Conservation (phyloP, 108 stramenopile genomes). For the Seminavis robusta region DNA sequence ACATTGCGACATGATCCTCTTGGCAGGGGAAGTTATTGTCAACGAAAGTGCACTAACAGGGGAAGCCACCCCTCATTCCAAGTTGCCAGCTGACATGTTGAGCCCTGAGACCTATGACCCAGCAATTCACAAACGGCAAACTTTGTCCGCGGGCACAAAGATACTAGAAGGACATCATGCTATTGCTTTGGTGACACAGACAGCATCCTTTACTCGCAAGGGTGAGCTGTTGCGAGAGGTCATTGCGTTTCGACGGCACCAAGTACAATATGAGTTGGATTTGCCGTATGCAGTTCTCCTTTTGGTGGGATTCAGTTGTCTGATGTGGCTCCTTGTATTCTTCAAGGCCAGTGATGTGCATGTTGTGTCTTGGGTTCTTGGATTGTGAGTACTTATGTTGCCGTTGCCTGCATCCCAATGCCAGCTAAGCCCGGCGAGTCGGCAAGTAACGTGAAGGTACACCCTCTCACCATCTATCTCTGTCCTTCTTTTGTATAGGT, state of each 20-base stretch:
- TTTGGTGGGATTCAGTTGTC: slow-evolving; percentile 40
- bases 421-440: too few relatives aligned
- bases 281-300: slow-evolving; percentile 44
- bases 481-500: slow-evolving; percentile 41
- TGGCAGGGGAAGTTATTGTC: slow-evolving; percentile 33
- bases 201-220: slow-evolving; percentile 56
- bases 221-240: slow-evolving; percentile 60
- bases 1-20: slow-evolving; percentile 55
- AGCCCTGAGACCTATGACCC: slow-evolving; percentile 18
- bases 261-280: slow-evolving; percentile 65
- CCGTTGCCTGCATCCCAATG: too few relatives aligned
- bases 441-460: too few relatives aligned
- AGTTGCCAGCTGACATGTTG: slow-evolving; percentile 36
- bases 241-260: slow-evolving; percentile 53
- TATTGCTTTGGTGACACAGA: slow-evolving; percentile 45
- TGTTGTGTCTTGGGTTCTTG: too few relatives aligned
- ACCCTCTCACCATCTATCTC: too few relatives aligned
- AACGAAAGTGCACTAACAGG: slow-evolving; percentile 69
- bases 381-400: too few relatives aligned
- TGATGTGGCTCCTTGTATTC: slow-evolving; percentile 24
- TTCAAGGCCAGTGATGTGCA: slow-evolving; percentile 44
- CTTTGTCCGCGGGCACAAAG: slow-evolving; percentile 59
- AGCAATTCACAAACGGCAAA: slow-evolving; percentile 41
- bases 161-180: slow-evolving; percentile 28
- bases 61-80: slow-evolving; percentile 52